These are phyloP conservation scores for Nicotiana attenuata DNA, from an alignment of 257 asterid genomes.

Conservation along the genomic window DNA sequence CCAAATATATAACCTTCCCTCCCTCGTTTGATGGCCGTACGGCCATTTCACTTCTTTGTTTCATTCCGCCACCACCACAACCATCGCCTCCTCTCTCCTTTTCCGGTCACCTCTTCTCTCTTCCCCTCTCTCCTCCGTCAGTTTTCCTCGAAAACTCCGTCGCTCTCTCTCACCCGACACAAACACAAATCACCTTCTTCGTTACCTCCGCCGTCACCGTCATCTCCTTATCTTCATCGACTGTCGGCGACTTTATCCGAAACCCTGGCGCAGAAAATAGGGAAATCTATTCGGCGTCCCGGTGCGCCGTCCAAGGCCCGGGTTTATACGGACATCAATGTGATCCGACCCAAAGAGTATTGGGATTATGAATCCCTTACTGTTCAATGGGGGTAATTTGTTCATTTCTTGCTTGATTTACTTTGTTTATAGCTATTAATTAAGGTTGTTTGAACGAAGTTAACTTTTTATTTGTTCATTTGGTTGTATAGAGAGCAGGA, in stretches of 20 bases:
- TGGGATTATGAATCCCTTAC: slow-evolving; percentile 90
- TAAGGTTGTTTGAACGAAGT: not conserved
- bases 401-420: not conserved
- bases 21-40: slow-evolving; percentile 64
- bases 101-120: not conserved
- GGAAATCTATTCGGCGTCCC: slow-evolving; percentile 79
- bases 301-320: slow-evolving; percentile 85
- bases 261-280: slow-evolving; percentile 83
- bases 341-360: slow-evolving; percentile 81
- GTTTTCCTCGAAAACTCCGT: slow-evolving; percentile 23
- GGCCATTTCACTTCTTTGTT: slow-evolving; percentile 63
- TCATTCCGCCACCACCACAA: slow-evolving; percentile 27
- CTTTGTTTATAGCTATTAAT: not conserved
- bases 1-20: slow-evolving; percentile 33
- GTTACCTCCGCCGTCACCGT: no score
- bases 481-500: slow-evolving; percentile 66
- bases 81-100: not conserved
- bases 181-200: slow-evolving; percentile 18
- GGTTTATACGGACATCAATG: slow-evolving; percentile 75
- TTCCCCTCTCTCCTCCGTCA: slow-evolving; percentile 33
- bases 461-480: slow-evolving; percentile 12
- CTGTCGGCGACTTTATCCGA: slow-evolving; percentile 30
- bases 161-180: slow-evolving; percentile 21
- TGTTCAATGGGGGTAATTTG: slow-evolving; percentile 92
- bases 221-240: slow-evolving; percentile 39